phyloP scores from a whole-genome alignment of 2,329 filamentous ascomycete species.

The Epichloe bromicola region DNA sequence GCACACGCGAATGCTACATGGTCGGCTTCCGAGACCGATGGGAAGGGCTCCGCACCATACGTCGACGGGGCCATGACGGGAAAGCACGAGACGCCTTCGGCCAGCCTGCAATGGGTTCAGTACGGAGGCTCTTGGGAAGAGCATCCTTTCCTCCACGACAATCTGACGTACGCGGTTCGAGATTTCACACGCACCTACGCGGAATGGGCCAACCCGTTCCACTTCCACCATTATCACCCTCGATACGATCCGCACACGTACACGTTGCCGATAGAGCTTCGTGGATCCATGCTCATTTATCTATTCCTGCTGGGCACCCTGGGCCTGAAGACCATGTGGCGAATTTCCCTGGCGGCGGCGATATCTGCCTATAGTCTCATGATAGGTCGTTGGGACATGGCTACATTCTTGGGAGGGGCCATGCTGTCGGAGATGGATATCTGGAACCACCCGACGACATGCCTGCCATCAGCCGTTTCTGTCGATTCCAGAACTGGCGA shows the following conservation, averaged over 20 bases:
- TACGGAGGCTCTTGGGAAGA: conserved; percentile 29
- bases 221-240: conserved; percentile 24
- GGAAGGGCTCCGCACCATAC: too few species aligned
- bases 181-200: conserved; percentile 25
- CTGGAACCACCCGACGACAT: neutral
- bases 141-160: conserved; percentile 25
- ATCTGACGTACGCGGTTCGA: conserved; percentile 23
- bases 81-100: neutral
- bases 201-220: conserved; percentile 29
- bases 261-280: conserved; percentile 29
- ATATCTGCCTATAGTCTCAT: conserved; percentile 21
- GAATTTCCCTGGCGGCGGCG: conserved; percentile 16
- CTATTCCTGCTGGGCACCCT: conserved; percentile 26
- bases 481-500: neutral
- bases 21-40: neutral
- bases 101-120: conserved; percentile 21
- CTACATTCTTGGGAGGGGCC: conserved; percentile 24
- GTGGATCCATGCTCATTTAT: conserved; percentile 28
- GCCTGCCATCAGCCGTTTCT: neutral
- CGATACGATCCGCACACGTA: conserved; percentile 29
- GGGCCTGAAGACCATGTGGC: conserved; percentile 21
- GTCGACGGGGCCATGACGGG: neutral
- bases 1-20: neutral
- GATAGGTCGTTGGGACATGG: conserved; percentile 27
- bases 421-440: conserved; percentile 25